phyloP scores from a whole-genome alignment of 306 rosid species.

The Citrullus amarus region DNA sequence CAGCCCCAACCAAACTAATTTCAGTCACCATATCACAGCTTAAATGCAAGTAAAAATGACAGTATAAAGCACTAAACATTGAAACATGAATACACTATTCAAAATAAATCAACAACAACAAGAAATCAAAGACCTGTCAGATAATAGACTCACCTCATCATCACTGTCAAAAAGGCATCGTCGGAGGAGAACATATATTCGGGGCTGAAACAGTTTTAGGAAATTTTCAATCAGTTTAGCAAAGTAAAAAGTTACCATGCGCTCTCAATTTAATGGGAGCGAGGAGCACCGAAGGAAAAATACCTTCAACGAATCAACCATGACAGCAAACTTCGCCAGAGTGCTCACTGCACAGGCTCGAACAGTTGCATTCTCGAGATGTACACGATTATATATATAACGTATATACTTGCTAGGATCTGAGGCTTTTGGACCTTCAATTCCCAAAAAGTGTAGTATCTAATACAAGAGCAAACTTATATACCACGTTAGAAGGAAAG shows the following conservation, averaged over 20 bases:
- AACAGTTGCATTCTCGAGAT: conserved; percentile 97
- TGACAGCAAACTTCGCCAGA: conserved; percentile 87
- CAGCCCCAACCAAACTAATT: neutral
- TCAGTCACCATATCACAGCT: neutral
- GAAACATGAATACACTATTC: neutral
- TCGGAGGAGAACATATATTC: conserved; percentile 67
- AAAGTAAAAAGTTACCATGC: neutral
- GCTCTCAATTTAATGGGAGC: neutral
- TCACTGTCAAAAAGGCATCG: conserved; percentile 93
- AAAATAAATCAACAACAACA: neutral
- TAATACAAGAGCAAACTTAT: conserved; percentile 14
- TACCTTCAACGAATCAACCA: conserved; percentile 86
- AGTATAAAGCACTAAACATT: neutral
- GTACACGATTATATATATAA: conserved; percentile 86
- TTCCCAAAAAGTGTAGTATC: conserved; percentile 94
- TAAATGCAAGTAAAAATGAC: neutral
- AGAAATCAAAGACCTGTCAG: neutral
- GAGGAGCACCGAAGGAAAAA: neutral
- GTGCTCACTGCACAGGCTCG: conserved; percentile 98
- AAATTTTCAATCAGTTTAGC: conserved; percentile 17
- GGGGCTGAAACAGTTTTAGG: conserved; percentile 53
- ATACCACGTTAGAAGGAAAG: neutral
- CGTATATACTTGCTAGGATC: conserved; percentile 96
- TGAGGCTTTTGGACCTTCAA: conserved; percentile 95
- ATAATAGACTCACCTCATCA: conserved; percentile 61